phyloP scores from a whole-genome alignment of 257 asterid species.

The Gardenia jasminoides region DNA sequence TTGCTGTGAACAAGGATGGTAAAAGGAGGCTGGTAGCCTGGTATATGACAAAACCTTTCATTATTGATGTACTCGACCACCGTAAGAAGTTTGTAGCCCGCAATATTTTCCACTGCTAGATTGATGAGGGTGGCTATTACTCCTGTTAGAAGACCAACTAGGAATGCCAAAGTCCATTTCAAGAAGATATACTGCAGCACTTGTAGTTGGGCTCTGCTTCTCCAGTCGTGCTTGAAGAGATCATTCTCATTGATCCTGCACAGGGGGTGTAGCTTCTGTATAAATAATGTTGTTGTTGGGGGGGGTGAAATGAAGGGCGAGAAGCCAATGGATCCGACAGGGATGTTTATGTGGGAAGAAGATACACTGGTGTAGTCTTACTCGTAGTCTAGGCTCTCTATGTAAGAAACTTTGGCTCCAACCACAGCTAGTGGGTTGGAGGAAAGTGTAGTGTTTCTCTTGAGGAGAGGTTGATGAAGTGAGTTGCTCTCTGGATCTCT shows the following conservation, averaged over 20 bases:
- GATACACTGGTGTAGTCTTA: constrained; percentile 33
- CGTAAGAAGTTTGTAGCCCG: constrained; percentile 74
- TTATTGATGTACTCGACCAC: constrained; percentile 54
- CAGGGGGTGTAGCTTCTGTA: background rate
- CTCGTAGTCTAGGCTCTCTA: constrained; percentile 96
- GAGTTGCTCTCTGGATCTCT: constrained; percentile 64
- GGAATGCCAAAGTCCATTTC: constrained; percentile 82
- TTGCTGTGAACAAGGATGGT: background rate
- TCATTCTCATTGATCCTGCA: constrained; percentile 84
- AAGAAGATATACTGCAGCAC: constrained; percentile 65
- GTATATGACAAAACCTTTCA: constrained; percentile 43
- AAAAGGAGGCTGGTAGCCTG: background rate
- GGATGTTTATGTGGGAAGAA: background rate
- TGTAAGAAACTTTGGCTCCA: constrained; percentile 80
- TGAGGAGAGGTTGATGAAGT: constrained; percentile 65
- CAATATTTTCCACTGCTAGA: constrained; percentile 80
- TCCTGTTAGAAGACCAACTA: constrained; percentile 87
- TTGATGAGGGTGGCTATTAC: constrained; percentile 71
- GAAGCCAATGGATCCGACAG: background rate
- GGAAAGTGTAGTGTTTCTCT: constrained; percentile 54
- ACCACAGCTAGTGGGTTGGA: constrained; percentile 63
- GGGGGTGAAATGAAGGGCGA: background rate
- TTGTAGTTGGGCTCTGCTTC: constrained; percentile 72
- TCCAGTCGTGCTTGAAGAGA: constrained; percentile 96
- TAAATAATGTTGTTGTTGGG: background rate